These are phyloP conservation scores for Hypoxylon trugodes DNA, from an alignment of 495 filamentous ascomycete species.

Conservation along the genomic window DNA sequence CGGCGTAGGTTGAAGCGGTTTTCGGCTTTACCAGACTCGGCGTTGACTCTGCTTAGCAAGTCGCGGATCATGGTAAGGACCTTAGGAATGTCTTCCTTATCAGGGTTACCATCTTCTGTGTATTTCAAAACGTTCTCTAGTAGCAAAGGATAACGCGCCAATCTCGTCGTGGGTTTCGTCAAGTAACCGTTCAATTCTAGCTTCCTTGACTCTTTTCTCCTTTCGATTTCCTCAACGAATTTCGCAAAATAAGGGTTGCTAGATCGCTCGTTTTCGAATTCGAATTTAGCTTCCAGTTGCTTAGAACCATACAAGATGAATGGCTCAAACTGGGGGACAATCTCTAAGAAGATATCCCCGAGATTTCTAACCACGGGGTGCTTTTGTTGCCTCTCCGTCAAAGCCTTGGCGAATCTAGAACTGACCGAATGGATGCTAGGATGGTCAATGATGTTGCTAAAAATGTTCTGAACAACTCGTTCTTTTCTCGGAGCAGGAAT, in stretches of 20 bases:
- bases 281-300: constrained; percentile 95
- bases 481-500: constrained; percentile 90
- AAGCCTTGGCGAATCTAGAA: constrained; percentile 80
- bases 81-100: constrained; percentile 89
- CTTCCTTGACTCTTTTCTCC: constrained; percentile 95
- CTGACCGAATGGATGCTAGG: constrained; percentile 86
- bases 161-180: constrained; percentile 95
- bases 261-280: constrained; percentile 95
- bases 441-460: constrained; percentile 89
- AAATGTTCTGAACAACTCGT: constrained; percentile 91
- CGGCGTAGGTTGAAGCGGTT: constrained; percentile 96
- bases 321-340: constrained; percentile 89
- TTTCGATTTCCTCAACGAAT: constrained; percentile 97
- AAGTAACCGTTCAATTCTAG: constrained; percentile 97
- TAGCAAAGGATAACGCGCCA: constrained; percentile 93
- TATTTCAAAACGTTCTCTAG: constrained; percentile 92
- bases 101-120: constrained; percentile 84
- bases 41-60: constrained; percentile 86
- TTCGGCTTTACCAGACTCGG: constrained; percentile 95
- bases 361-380: constrained; percentile 86
- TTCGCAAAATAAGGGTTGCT: constrained; percentile 84
- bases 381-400: constrained; percentile 91
- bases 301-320: constrained; percentile 98
- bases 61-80: constrained; percentile 86
- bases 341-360: constrained; percentile 94